Base-by-base conservation (phyloP, 305 asterid genomes). In the Lippia alba region DNA sequence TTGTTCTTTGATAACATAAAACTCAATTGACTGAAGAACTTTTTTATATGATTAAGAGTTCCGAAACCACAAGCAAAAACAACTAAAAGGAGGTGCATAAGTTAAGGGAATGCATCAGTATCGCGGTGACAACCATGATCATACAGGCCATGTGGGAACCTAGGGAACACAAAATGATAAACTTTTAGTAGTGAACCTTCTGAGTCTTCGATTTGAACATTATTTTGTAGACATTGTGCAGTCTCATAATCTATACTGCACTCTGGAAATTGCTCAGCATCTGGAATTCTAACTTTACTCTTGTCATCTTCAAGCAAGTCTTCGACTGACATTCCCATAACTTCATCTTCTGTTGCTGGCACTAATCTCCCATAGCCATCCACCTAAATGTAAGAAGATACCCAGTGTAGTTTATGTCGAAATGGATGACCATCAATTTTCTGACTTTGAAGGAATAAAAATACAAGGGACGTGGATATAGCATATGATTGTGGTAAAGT, bases 321-420 rank as follows among this genome's bases (percentile, higher is more conserved):
- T 79, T 85, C 95, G 20, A 89, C 97, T 51, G 77, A 24, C 30
- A 24, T 24, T 24, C 1, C 90, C 81, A 86, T 85, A 75, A 93
- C 85, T 73, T 94, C 97, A 80, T 89, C 96, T 49, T 91, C 93
- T 36, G 99, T 94, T 61, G 97, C 99, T 17, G 99, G 97, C 45
- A 94, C 97, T 80, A 91, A 81, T 78, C 83, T 85, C 70, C 99
- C 99, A 79, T 82, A 72, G 56, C 89, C 96, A 69, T 89, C 96
- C 73, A 94, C 99, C 99, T 94, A 78, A 74, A 67, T 33, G 74
- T 64, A 62, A 74, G 56, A 81, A 51, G 75, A 61, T 36, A 44
- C 14, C 14, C 62, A 66, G 54, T 16, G 45, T 53, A 56, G 54
- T 49, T 62, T 44, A 56, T 41, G 56, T 24, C 30, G 39, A 70